Conservation (phyloP, 1,139 yeast genomes). For the Debaryomycetaceae sp. region DNA sequence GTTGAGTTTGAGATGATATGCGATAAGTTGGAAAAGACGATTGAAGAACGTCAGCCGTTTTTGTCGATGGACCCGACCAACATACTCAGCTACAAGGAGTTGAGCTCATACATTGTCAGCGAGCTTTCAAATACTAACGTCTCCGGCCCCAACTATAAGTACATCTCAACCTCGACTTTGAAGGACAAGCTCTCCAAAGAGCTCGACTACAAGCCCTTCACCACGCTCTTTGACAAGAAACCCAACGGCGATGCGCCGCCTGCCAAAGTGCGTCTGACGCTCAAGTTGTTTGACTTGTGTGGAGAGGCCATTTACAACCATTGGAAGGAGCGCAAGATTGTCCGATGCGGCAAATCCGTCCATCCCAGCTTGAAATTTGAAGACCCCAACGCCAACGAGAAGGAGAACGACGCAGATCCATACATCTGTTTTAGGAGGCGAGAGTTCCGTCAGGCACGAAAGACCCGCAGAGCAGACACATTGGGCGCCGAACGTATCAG, state of each 20-base stretch:
- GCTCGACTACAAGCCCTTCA: constrained; percentile 34
- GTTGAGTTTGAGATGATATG: constrained; percentile 82
- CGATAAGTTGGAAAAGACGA: constrained; percentile 67
- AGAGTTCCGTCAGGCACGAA: constrained; percentile 92
- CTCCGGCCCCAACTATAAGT: constrained; percentile 24
- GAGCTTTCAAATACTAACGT: constrained; percentile 24
- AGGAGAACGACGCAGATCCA: constrained; percentile 88
- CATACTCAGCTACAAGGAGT: constrained; percentile 65
- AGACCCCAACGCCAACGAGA: constrained; percentile 70
- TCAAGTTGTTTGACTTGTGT: constrained; percentile 53
- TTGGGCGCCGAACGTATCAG: constrained; percentile 85
- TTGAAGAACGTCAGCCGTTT: constrained; percentile 83
- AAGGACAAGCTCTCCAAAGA: constrained; percentile 41
- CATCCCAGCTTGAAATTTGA: constrained; percentile 79
- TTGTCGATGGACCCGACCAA: constrained; percentile 79
- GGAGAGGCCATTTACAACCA: constrained; percentile 74
- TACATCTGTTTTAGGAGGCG: constrained; percentile 94
- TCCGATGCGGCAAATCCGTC: constrained; percentile 64
- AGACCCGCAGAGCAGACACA: constrained; percentile 91
- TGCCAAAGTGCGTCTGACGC: constrained; percentile 38
- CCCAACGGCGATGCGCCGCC: constrained; percentile 23
- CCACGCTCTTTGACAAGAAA: constrained; percentile 50
- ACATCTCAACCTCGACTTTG: constrained; percentile 32
- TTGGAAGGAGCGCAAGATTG: constrained; percentile 74
- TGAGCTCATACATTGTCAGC: constrained; percentile 45